Evolutionary conservation across 2,329 filamentous ascomycete species (phyloP).

Genomic region (Apiospora malaysiana): DNA sequence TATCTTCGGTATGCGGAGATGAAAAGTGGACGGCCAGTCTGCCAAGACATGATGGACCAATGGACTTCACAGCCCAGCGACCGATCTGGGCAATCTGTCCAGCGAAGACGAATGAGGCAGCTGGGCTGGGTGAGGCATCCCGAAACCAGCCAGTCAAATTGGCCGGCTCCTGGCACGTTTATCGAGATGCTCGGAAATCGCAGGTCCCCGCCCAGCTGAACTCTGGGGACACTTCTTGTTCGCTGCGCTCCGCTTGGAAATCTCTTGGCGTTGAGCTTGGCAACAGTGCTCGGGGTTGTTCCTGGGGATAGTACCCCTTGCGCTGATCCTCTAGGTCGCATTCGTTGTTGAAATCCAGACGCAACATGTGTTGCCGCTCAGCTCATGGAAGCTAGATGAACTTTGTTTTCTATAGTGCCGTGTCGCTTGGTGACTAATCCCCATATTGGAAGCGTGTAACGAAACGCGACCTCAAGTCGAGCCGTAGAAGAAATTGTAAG

Average conservation of each 20-base stretch:
- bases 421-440: too few species aligned
- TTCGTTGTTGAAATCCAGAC: neutral
- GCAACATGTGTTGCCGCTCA: neutral
- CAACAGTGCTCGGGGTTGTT: neutral
- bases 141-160: neutral
- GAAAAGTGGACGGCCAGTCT: constrained; percentile 7
- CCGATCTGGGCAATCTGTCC: constrained; percentile 1
- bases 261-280: neutral
- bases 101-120: constrained; percentile 13
- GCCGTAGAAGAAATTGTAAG: neutral
- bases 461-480: neutral
- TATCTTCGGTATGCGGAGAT: constrained; percentile 3
- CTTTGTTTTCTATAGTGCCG: too few species aligned
- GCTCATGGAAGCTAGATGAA: too few species aligned
- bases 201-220: constrained; percentile 5
- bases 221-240: neutral
- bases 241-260: neutral
- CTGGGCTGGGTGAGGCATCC: neutral
- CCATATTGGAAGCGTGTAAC: too few species aligned
- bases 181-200: neutral
- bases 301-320: neutral
- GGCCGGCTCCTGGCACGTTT: neutral
- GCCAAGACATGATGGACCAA: neutral
- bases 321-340: neutral
- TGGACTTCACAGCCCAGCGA: neutral